Evolutionary conservation across 306 rosid genomes (phyloP).

Genomic region (Mimosa bimucronata): DNA sequence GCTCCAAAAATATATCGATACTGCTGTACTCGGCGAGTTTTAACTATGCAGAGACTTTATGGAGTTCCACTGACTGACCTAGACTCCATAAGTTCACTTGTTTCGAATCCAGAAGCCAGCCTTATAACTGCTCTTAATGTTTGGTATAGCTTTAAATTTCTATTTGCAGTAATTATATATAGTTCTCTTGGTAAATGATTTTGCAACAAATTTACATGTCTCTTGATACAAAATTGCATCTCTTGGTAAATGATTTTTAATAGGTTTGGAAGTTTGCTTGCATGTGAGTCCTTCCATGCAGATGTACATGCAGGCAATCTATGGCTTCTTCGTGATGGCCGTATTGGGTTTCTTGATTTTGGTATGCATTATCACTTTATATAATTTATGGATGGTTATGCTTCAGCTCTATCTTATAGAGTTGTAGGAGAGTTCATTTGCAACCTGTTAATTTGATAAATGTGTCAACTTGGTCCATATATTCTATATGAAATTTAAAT

Average conservation of each 20-base stretch:
- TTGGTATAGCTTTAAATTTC: conserved; percentile 56
- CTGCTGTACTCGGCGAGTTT: conserved; percentile 73
- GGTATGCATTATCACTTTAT: conserved; percentile 57
- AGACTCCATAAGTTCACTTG: conserved; percentile 82
- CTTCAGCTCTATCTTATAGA: conserved; percentile 23
- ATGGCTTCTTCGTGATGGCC: conserved; percentile 95
- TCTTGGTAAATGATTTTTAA: conserved; percentile 41
- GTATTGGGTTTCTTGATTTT: conserved; percentile 95
- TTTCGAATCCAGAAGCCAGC: conserved; percentile 81
- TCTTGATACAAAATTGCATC: conserved; percentile 27
- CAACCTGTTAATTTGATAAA: conserved; percentile 18
- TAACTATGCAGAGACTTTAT: conserved; percentile 91
- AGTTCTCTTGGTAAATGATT: conserved; percentile 19
- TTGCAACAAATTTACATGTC: no score
- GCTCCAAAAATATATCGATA: conserved; percentile 89
- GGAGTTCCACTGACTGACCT: conserved; percentile 98
- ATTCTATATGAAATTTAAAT: conserved; percentile 25
- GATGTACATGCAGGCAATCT: conserved; percentile 97
- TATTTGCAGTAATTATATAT: conserved; percentile 7
- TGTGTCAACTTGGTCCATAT: conserved; percentile 6
- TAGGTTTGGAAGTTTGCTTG: conserved; percentile 99
- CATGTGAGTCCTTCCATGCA: conserved; percentile 96
- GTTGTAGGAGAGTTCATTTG: conserved; percentile 12
- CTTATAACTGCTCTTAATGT: conserved; percentile 95
- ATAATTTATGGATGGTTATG: conserved; percentile 29